Evolutionary conservation across 352 stramenopile genomes (phyloP).

Genomic region (Phytophthora agathidicida): DNA sequence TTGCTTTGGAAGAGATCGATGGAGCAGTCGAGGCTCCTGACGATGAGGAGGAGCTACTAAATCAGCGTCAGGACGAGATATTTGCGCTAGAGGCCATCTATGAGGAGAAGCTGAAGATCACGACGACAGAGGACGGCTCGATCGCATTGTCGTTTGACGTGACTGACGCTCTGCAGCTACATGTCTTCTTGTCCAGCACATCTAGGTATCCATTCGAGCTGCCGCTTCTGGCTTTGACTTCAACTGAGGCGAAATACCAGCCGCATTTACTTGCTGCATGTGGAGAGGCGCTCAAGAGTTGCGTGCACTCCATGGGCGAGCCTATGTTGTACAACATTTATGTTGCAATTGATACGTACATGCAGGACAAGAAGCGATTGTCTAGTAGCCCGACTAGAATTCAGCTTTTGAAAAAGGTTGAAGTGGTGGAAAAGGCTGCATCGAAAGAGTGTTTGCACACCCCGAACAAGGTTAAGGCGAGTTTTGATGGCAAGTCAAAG

Average conservation of each 20-base stretch:
- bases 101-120: slow-evolving; percentile 63
- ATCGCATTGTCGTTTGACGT: slow-evolving; percentile 52
- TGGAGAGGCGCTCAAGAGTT: slow-evolving; percentile 58
- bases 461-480: neutral
- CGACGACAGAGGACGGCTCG: slow-evolving; percentile 23
- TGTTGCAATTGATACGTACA: slow-evolving; percentile 64
- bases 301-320: slow-evolving; percentile 59
- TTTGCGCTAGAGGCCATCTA: slow-evolving; percentile 87
- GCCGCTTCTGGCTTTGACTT: slow-evolving; percentile 56
- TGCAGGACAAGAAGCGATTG: slow-evolving; percentile 41
- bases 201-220: slow-evolving; percentile 83
- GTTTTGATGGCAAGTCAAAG: slow-evolving; percentile 20
- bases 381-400: slow-evolving; percentile 34
- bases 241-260: slow-evolving; percentile 41
- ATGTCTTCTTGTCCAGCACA: slow-evolving; percentile 55
- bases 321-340: slow-evolving; percentile 86
- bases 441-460: slow-evolving; percentile 6
- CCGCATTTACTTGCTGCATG: slow-evolving; percentile 53
- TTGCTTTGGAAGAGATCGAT: slow-evolving; percentile 31
- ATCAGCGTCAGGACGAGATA: slow-evolving; percentile 73
- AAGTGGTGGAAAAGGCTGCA: slow-evolving; percentile 6
- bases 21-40: slow-evolving; percentile 10
- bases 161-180: slow-evolving; percentile 49
- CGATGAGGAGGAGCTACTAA: slow-evolving; percentile 51
- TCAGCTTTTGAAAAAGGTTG: slow-evolving; percentile 36